A percentile compares a stretch with the other conserved stretches of the same genome.
Conservation (phyloP, 768 basidiomycete genomes). For the Multifurca ochricompacta region DNA sequence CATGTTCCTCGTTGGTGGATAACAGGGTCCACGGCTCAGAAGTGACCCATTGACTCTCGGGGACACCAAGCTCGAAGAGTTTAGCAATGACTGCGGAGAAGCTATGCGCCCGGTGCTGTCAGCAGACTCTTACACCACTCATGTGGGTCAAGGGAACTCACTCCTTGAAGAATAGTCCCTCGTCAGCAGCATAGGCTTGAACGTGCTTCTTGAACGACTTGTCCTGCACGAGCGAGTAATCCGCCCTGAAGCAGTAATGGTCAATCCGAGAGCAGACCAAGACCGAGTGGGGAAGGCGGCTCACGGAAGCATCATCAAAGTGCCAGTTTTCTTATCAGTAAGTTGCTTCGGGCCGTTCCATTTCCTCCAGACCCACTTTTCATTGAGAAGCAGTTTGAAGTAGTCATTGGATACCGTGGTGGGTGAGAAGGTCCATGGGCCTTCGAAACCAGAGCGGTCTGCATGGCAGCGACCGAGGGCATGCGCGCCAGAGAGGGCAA, state of each 20-base stretch:
- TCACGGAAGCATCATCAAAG: slow-evolving; percentile 94
- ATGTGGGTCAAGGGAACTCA: slow-evolving; percentile 34
- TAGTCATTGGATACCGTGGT: slow-evolving; percentile 82
- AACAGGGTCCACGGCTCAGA: slow-evolving; percentile 74
- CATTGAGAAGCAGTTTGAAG: slow-evolving; percentile 77
- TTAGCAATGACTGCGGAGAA: slow-evolving; percentile 73
- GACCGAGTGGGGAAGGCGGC: slow-evolving; percentile 26
- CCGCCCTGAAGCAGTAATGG: slow-evolving; percentile 44
- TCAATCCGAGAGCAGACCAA: not conserved
- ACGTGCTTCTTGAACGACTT: slow-evolving; percentile 88
- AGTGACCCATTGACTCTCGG: slow-evolving; percentile 62
- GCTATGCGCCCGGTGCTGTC: slow-evolving; percentile 34
- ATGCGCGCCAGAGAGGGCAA: slow-evolving; percentile 89
- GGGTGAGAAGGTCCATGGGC: slow-evolving; percentile 95
- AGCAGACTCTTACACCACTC: not conserved
- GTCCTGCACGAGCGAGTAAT: slow-evolving; percentile 83
- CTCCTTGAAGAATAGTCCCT: slow-evolving; percentile 91
- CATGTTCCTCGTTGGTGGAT: slow-evolving; percentile 34
- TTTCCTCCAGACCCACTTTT: slow-evolving; percentile 95
- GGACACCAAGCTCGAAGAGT: slow-evolving; percentile 93
- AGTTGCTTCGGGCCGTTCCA: slow-evolving; percentile 93
- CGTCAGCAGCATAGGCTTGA: slow-evolving; percentile 78
- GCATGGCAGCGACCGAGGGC: slow-evolving; percentile 93
- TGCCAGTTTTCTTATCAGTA: slow-evolving; percentile 82
- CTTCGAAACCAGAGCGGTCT: slow-evolving; percentile 74